phyloP scores from a whole-genome alignment of 2,329 filamentous ascomycete species.

The Clonostachys chloroleuca region DNA sequence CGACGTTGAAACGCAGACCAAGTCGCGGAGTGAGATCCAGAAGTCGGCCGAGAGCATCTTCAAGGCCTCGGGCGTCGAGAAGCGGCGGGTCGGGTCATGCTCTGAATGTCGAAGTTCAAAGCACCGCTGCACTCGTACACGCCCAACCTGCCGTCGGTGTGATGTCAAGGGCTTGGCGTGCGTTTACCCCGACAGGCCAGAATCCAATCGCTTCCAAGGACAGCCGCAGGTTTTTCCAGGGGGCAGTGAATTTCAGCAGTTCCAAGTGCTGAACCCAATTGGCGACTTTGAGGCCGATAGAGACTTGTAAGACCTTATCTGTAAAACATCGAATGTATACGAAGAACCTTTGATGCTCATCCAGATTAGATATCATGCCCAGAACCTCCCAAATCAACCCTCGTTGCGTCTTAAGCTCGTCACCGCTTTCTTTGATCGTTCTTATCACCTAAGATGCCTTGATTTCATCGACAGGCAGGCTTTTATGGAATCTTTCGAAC shows the following conservation, averaged over 20 bases:
- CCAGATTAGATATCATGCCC: slow-evolving; percentile 6
- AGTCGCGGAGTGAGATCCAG: slow-evolving; percentile 12
- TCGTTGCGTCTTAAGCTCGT: slow-evolving; percentile 6
- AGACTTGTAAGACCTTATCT: no score
- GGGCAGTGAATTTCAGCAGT: no score
- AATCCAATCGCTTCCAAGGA: not conserved
- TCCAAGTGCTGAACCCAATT: no score
- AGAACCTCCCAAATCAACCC: slow-evolving; percentile 9
- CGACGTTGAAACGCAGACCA: slow-evolving; percentile 7
- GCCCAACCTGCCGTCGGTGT: slow-evolving; percentile 17
- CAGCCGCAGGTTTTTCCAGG: no score
- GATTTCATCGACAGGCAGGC: slow-evolving; percentile 14
- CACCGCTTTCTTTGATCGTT: slow-evolving; percentile 10
- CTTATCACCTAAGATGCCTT: slow-evolving; percentile 13
- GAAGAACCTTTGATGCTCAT: not conserved
- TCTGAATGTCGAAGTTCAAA: slow-evolving; percentile 16
- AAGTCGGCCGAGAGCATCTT: slow-evolving; percentile 17
- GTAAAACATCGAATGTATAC: not conserved
- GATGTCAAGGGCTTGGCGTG: slow-evolving; percentile 4
- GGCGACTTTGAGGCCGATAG: no score
- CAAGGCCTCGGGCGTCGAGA: slow-evolving; percentile 15
- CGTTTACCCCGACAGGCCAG: not conserved
- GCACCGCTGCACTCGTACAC: slow-evolving; percentile 14
- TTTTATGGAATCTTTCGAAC: slow-evolving; percentile 14
- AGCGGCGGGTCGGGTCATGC: slow-evolving; percentile 17